phyloP scores from a whole-genome alignment of 306 rosid genomes.

The Quercus berberidifolia region DNA sequence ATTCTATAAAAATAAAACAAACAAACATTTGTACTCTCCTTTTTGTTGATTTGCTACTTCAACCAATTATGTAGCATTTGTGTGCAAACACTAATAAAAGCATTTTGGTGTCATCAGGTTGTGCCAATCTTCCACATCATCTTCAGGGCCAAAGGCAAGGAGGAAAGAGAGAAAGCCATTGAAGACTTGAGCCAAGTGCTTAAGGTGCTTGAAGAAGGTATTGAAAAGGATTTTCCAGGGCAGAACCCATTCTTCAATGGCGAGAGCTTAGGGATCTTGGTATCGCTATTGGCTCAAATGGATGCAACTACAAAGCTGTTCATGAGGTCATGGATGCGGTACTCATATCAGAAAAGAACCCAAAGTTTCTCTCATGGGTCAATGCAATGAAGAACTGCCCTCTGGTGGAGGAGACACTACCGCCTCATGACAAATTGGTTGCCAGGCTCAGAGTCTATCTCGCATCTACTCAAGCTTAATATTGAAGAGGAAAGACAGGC shows the following conservation, averaged over 20 bases:
- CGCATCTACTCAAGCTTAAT: too few relatives aligned
- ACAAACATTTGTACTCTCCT: too few relatives aligned
- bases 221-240: not conserved
- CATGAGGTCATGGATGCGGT: not conserved
- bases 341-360: not conserved
- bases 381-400: too few relatives aligned
- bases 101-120: not conserved
- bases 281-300: not conserved
- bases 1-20: too few relatives aligned
- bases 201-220: not conserved
- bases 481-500: too few relatives aligned
- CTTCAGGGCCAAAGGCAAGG: not conserved
- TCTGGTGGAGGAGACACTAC: too few relatives aligned
- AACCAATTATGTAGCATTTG: not conserved
- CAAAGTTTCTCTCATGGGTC: too few relatives aligned
- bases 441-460: too few relatives aligned
- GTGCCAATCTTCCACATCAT: not conserved
- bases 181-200: not conserved
- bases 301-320: not conserved
- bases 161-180: not conserved
- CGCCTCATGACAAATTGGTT: too few relatives aligned
- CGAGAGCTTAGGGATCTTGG: not conserved
- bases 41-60: too few relatives aligned
- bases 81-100: not conserved
- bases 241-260: not conserved